Evolutionary conservation across 371 early-diverging fungal species (phyloP), one percentile per base, ranked within the genome.

Genomic region (Mucor irregularis): DNA sequence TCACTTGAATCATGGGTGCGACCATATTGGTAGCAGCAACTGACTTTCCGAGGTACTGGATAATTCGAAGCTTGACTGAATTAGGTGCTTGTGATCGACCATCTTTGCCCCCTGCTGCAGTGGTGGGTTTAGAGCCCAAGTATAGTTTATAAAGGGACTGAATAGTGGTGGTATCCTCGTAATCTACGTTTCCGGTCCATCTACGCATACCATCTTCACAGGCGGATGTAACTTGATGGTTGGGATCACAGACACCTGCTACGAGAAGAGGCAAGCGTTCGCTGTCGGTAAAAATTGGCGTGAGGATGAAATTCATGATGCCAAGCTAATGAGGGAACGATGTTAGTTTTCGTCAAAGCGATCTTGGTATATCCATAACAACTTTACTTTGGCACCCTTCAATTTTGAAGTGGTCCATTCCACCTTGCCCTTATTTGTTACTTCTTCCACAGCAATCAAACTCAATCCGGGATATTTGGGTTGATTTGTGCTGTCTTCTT

Each of bases 161-260:
- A 4, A 91, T 76, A 5, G 83, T 69, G 5, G 31, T 21, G 6
- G 51, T 49, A 39, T 84, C 69, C 49, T 88, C 88, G 50, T 90
- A 63, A 66, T 90, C 83, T 6, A 87, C 86, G 50, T 77, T 80
- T 5, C 62, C 58, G 8, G 73, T 71, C 76, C 76, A 76, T 17
- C 82, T 69, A 43, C 82, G 78, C 40, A 91, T 50, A 6, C 88
- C 93, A 59, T 90, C 89, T 50, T 93, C 91, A 29, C 88, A 85
- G 25, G 80, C 79, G n/a, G 76, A 69, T 2, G 78, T 61, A 1
- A 88, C 82, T 43, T 89, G 85, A 58, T 87, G 79, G 50, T 86
- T 81, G 0, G 85, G 57, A 65, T 91, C 91, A 45, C 82, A 82
- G 1, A 83, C 66, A 31, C 85, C 90, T 11, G 74, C 80, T 19